phyloP scores from a whole-genome alignment of 139 green algal species.

The Chlorella sp. region DNA sequence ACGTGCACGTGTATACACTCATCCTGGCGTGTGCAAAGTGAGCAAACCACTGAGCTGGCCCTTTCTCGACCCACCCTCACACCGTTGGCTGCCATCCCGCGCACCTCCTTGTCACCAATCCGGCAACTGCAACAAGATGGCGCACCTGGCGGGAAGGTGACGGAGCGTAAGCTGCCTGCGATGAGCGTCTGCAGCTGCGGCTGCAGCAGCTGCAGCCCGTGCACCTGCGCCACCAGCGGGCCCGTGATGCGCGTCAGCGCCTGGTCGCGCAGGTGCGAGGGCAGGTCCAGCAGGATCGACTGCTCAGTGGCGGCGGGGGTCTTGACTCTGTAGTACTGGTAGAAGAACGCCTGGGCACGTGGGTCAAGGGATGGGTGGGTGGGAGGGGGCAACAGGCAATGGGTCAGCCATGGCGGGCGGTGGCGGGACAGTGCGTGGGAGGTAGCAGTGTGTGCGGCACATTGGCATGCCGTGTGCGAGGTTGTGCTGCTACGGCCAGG shows the following conservation, averaged over 20 bases:
- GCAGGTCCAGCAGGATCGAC: background rate
- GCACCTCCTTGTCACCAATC: background rate
- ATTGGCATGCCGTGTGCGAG: no score
- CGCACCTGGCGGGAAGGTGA: background rate
- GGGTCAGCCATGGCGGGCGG: background rate
- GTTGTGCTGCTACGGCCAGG: no score
- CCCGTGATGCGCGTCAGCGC: background rate
- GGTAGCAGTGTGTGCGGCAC: no score
- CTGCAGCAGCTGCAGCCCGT: background rate
- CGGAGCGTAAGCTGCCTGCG: background rate
- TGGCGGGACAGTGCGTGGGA: background rate
- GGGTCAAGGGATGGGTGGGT: no score
- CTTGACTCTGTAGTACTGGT: background rate
- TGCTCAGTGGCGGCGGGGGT: background rate
- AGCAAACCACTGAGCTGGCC: background rate
- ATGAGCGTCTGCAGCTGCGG: background rate
- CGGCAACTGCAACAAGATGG: background rate
- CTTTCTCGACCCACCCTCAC: background rate
- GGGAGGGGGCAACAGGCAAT: no score
- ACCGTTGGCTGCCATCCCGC: no score
- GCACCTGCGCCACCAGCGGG: background rate
- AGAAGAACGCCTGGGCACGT: background rate
- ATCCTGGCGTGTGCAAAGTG: background rate
- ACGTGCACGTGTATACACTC: background rate
- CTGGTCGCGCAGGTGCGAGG: background rate